Evolutionary conservation across 805 yeast species (phyloP).

Genomic region (Monosporozyma yasuniensis): DNA sequence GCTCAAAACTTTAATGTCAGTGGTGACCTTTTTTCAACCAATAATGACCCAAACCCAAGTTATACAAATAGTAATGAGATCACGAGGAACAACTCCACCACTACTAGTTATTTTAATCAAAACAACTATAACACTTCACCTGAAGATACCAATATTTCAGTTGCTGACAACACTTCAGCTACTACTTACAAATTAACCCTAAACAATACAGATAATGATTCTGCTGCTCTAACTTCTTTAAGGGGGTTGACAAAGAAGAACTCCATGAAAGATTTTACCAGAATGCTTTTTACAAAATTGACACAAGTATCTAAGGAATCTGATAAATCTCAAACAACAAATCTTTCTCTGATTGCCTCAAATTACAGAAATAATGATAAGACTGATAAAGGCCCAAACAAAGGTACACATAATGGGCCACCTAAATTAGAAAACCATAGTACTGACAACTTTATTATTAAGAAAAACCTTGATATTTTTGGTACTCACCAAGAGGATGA

Average conservation of each 20-base stretch:
- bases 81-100: neutral
- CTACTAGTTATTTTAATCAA: neutral
- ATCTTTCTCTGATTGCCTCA: neutral
- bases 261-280: slow-evolving; percentile 19
- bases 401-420: neutral
- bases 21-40: slow-evolving; percentile 13
- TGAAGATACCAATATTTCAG: neutral
- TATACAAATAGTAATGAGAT: neutral
- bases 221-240: slow-evolving; percentile 23
- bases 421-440: neutral
- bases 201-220: slow-evolving; percentile 8
- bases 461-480: slow-evolving; percentile 9
- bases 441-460: slow-evolving; percentile 5
- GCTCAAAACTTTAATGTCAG: slow-evolving; percentile 19
- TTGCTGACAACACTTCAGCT: slow-evolving; percentile 1
- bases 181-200: neutral
- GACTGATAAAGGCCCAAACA: neutral
- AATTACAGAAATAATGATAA: neutral
- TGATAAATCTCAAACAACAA: neutral
- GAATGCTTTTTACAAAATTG: slow-evolving; percentile 16
- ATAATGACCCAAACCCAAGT: neutral
- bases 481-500: neutral
- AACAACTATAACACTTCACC: neutral
- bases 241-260: slow-evolving; percentile 18
- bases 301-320: neutral